phyloP scores from a whole-genome alignment of 2,329 filamentous ascomycete genomes.

The Thielaviopsis punctulata region DNA sequence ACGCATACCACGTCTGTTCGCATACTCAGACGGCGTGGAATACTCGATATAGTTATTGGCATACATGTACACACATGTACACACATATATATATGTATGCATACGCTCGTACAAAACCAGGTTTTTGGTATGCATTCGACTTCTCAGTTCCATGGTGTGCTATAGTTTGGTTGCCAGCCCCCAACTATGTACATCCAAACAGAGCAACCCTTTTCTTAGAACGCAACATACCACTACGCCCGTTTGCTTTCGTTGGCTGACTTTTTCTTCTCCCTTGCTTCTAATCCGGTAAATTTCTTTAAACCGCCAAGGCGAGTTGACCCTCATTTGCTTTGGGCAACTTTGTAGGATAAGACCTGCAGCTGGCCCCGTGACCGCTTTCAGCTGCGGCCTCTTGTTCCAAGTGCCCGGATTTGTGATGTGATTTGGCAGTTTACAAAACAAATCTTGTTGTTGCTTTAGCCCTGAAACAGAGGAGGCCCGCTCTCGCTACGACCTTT shows the following conservation, averaged over 20 bases:
- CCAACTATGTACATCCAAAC: background rate
- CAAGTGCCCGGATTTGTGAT: background rate
- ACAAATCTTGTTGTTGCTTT: background rate
- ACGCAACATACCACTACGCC: too few relatives aligned
- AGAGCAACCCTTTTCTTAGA: background rate
- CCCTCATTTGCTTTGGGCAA: background rate
- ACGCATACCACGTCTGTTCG: too few relatives aligned
- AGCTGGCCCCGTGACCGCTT: background rate
- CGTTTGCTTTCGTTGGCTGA: too few relatives aligned
- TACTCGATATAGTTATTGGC: too few relatives aligned
- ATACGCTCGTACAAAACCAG: background rate
- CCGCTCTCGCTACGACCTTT: background rate
- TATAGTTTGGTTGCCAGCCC: background rate
- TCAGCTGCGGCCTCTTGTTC: background rate
- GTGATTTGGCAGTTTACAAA: background rate
- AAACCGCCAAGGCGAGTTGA: too few relatives aligned
- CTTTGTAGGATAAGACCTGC: too few relatives aligned
- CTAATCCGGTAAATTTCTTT: too few relatives aligned
- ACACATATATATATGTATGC: background rate
- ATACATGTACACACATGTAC: background rate
- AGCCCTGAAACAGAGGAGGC: background rate
- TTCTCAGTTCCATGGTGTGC: background rate
- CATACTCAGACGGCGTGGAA: too few relatives aligned
- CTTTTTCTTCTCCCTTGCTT: too few relatives aligned
- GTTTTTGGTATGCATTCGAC: background rate